Base-by-base conservation (phyloP, 306 rosid species). In the Calophaca sinica region DNA sequence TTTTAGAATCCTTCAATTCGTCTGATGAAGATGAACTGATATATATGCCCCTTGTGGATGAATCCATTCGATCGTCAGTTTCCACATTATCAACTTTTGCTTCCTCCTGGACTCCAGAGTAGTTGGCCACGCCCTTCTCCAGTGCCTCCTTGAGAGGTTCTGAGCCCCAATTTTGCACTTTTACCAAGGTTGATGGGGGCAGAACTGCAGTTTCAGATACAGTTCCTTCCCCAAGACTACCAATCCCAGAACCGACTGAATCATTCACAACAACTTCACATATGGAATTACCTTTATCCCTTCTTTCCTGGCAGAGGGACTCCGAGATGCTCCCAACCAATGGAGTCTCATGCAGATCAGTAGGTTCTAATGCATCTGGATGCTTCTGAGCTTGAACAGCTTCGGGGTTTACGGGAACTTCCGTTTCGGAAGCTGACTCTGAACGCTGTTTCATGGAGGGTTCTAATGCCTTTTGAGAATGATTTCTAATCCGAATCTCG, bases 81-180 rank as follows among this genome's bases (percentile, higher is more conserved):
- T 81, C 81, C 35, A 82, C 39, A 35, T 35, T 31, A 57, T 49
- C 52, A 78, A 49, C 78, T 68, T 57, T 29, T 69, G 81, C 54
- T 63, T 74, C 83, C 81, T 49, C 81, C 59, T 55, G 75, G 67
- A 63, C 13, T 49, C 38, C 68, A 50, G 68, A 73, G 62, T 44
- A 69, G 50, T 57, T 49, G 52, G 39, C 68, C 72, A 48, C 6
- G 1, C 31, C 55, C 58, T 55, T 70, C 62, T 77, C 76, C 45
- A 57, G 57, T 45, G 84, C 44, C 59, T 72, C 80, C 70, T 61
- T 62, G 52, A 61, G 66, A 53, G 70, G 58, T 63, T 76, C 80
- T 12, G 73, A 71, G 36, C 26, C 68, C 39, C 5, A 12, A 49
- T 39, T 83, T 68, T 78, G 60, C 70, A 62, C 83, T 54, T 62